phyloP scores from a whole-genome alignment of 306 rosid species.

The Potentilla sterilis region DNA sequence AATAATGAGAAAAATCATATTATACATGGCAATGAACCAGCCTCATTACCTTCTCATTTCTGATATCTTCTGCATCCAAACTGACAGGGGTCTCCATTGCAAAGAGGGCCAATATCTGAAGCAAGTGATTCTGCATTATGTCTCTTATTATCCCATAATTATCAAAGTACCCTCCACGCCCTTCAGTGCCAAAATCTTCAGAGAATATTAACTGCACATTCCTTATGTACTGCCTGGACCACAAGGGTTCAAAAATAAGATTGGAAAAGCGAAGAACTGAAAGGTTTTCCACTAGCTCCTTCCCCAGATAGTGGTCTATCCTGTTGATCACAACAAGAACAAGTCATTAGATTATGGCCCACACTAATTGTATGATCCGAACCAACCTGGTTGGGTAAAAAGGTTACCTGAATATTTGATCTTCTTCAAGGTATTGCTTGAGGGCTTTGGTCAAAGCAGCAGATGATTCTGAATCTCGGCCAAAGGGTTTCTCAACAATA shows the following conservation, averaged over 20 bases:
- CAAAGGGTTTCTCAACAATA: conserved; percentile 95
- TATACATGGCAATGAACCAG: not conserved
- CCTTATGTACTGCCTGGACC: conserved; percentile 94
- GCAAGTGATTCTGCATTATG: conserved; percentile 94
- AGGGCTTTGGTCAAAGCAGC: conserved; percentile 84
- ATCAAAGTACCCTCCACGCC: conserved; percentile 97
- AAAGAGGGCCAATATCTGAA: conserved; percentile 90
- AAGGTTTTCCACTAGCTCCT: conserved; percentile 93
- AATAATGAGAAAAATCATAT: not conserved
- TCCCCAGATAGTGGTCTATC: conserved; percentile 91
- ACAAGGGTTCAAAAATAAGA: conserved; percentile 86
- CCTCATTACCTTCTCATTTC: conserved; percentile 73
- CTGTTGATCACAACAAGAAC: conserved; percentile 30
- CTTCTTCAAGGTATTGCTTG: conserved; percentile 76
- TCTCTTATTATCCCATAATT: conserved; percentile 89
- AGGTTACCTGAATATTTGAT: conserved; percentile 81
- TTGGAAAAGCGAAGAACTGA: conserved; percentile 92
- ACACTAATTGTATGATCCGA: conserved; percentile 11
- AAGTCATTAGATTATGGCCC: conserved; percentile 15
- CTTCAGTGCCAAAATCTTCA: conserved; percentile 96
- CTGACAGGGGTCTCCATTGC: conserved; percentile 98
- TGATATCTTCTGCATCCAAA: conserved; percentile 88
- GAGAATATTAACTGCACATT: conserved; percentile 86
- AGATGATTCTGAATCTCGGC: conserved; percentile 90
- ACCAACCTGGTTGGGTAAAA: conserved; percentile 10